Conservation (phyloP, 805 yeast genomes). For the Pichia heedii region DNA sequence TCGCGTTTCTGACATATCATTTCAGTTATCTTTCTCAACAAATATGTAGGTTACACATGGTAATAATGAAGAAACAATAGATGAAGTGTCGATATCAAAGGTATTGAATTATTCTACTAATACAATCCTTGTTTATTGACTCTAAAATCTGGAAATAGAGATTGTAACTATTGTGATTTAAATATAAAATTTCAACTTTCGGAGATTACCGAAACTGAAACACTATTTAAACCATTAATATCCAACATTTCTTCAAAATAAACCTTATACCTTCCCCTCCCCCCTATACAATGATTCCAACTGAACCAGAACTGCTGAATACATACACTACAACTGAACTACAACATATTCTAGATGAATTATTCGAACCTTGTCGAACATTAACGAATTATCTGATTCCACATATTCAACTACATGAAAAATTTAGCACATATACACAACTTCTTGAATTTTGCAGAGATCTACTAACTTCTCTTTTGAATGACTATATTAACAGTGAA, state of each 20-base stretch:
- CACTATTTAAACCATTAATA: no score
- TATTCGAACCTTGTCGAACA: conserved; percentile 60
- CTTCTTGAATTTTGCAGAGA: conserved; percentile 15
- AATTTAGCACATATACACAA: conserved; percentile 23
- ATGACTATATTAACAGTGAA: conserved; percentile 2
- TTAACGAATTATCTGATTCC: conserved; percentile 29
- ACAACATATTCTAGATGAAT: conserved; percentile 36
- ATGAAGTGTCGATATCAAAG: no score
- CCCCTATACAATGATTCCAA: not conserved
- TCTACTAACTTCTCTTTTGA: conserved; percentile 3
- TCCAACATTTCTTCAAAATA: no score
- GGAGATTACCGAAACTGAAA: not conserved
- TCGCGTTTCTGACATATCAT: no score
- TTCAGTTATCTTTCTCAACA: no score
- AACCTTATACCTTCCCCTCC: not conserved
- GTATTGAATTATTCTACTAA: no score
- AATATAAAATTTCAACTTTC: no score
- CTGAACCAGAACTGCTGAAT: conserved; percentile 23
- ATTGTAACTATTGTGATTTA: no score
- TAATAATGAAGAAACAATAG: no score
- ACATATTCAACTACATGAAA: conserved; percentile 16
- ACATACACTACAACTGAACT: not conserved
- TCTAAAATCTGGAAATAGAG: no score
- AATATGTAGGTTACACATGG: no score
- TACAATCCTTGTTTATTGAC: no score